Conservation (phyloP, 345 rosid species). For the thale cress (Arabidopsis thaliana) region DNA sequence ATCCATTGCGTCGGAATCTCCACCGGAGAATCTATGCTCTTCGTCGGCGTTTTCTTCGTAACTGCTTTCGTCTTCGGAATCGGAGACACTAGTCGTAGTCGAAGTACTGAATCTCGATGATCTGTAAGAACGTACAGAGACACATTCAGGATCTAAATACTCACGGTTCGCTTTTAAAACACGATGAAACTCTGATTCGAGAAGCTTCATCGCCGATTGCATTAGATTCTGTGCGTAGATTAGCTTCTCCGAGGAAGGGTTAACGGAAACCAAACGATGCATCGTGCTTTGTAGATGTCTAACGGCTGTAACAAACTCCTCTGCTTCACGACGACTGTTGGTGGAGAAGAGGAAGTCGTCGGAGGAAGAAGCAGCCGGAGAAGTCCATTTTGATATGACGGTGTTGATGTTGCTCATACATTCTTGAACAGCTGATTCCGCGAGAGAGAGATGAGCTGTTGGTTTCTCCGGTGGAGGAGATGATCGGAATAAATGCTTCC, state of each 20-base stretch:
- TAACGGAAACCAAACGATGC: constrained; percentile 52
- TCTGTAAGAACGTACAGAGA: constrained; percentile 58
- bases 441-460: constrained; percentile 42
- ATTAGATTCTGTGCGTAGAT: constrained; percentile 59
- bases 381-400: constrained; percentile 57
- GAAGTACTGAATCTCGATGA: constrained; percentile 59
- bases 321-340: constrained; percentile 61
- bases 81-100: constrained; percentile 39
- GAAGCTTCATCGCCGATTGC: constrained; percentile 72
- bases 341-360: constrained; percentile 49
- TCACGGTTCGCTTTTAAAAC: constrained; percentile 61
- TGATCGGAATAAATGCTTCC: constrained; percentile 44
- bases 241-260: constrained; percentile 51
- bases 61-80: constrained; percentile 39
- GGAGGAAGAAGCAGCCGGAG: constrained; percentile 4
- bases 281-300: constrained; percentile 60
- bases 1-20: constrained; percentile 57
- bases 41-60: constrained; percentile 55
- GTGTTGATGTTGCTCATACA: constrained; percentile 54
- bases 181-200: constrained; percentile 72
- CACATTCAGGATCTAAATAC: constrained; percentile 68
- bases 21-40: constrained; percentile 46
- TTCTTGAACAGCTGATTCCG: constrained; percentile 60
- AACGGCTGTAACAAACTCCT: constrained; percentile 56
- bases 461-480: constrained; percentile 43